phyloP scores from a whole-genome alignment of 352 stramenopile genomes.

The Phytophthora sp. region DNA sequence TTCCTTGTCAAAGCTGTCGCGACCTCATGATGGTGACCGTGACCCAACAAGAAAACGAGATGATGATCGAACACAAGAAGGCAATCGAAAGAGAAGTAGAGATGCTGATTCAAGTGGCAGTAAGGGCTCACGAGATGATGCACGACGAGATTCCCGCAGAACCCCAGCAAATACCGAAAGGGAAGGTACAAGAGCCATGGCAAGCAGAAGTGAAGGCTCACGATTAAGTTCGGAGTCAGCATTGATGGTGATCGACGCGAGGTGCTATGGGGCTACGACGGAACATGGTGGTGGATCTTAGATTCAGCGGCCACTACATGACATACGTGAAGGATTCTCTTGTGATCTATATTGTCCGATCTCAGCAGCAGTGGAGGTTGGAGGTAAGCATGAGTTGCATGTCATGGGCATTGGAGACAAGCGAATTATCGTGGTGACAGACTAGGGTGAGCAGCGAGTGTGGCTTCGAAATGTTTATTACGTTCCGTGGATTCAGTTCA shows the following conservation, averaged over 20 bases:
- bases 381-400: constrained; percentile 6
- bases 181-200: constrained; percentile 18
- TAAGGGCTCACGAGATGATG: too few species aligned
- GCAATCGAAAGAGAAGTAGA: too few species aligned
- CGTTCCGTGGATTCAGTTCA: background rate
- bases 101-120: too few species aligned
- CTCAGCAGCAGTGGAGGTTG: constrained; percentile 4
- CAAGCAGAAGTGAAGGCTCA: background rate
- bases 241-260: constrained; percentile 5
- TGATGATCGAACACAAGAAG: too few species aligned
- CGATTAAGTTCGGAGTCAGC: constrained; percentile 13
- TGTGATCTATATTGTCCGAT: constrained; percentile 1
- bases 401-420: constrained; percentile 4
- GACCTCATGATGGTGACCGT: too few species aligned
- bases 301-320: constrained; percentile 11
- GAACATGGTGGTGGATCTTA: background rate
- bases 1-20: too few species aligned
- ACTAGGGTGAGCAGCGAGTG: background rate
- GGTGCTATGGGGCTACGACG: background rate
- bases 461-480: background rate
- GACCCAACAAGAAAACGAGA: too few species aligned
- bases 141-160: background rate
- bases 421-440: background rate
- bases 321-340: constrained; percentile 3
- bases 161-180: too few species aligned